These are phyloP conservation scores for Entophlyctis luteolus DNA, from an alignment of 192 early-diverging fungal species.

Conservation along the genomic window DNA sequence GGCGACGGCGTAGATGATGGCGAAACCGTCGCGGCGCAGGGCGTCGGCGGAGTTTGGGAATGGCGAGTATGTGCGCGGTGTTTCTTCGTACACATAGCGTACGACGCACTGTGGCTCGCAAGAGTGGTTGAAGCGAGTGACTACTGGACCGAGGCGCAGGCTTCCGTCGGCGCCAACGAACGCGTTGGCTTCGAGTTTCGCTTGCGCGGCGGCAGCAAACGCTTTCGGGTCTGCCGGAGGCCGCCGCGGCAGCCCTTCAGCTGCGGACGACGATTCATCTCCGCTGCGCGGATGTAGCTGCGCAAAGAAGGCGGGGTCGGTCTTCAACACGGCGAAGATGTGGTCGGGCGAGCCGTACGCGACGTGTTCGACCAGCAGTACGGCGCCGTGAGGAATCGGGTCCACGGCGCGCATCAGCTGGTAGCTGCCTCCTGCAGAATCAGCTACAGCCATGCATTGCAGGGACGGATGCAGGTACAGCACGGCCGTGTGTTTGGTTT, in stretches of 20 bases:
- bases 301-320: background rate
- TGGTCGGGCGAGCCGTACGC: background rate
- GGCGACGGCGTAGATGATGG: background rate
- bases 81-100: background rate
- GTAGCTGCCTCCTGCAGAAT: background rate
- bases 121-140: slow-evolving; percentile 21
- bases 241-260: too few species aligned
- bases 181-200: slow-evolving; percentile 11
- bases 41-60: too few species aligned
- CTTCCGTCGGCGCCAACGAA: slow-evolving; percentile 9
- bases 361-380: slow-evolving; percentile 19
- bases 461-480: background rate
- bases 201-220: background rate
- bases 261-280: background rate
- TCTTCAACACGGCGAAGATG: background rate
- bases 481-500: slow-evolving; percentile 6
- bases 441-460: background rate
- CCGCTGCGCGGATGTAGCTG: background rate
- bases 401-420: background rate
- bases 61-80: background rate
- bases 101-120: slow-evolving; percentile 13
- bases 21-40: slow-evolving; percentile 13
- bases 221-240: background rate
- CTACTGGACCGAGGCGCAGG: slow-evolving; percentile 8
- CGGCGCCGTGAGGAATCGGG: background rate